Percentiles rank a stretch among this genome's conserved stretches.
These are phyloP conservation scores for Vitis riparia DNA, from an alignment of 164 flowering plant species.

Conservation along the genomic window DNA sequence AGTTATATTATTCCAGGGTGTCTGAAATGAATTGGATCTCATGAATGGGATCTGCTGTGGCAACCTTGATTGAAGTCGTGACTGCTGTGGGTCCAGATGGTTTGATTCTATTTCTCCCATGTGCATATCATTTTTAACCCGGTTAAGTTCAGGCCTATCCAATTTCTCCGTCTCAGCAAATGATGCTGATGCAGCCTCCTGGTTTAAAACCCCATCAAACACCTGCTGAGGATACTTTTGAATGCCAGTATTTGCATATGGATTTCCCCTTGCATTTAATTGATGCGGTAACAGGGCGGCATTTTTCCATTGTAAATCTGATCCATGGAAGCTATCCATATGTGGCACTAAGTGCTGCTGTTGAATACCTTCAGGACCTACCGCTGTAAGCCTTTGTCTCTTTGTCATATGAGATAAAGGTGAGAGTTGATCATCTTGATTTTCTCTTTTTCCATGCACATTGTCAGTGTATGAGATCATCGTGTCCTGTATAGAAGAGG, in stretches of 20 bases:
- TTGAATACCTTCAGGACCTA: constrained; percentile 50
- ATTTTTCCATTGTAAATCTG: constrained; percentile 73
- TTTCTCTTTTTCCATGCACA: constrained; percentile 64
- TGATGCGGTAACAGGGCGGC: constrained; percentile 55
- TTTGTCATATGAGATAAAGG: constrained; percentile 50
- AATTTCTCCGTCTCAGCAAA: constrained; percentile 58
- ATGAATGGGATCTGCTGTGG: constrained; percentile 42
- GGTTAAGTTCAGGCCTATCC: constrained; percentile 45
- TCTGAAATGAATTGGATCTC: constrained; percentile 62
- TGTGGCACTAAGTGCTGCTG: constrained; percentile 52
- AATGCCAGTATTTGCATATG: constrained; percentile 45
- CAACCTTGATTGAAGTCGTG: constrained; percentile 50
- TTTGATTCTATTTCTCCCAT: constrained; percentile 41
- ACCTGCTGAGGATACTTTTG: constrained; percentile 61
- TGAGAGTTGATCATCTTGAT: constrained; percentile 57
- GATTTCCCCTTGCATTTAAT: constrained; percentile 53
- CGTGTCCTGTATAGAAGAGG: constrained; percentile 60
- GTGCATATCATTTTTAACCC: constrained; percentile 40
- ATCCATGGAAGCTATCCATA: constrained; percentile 50
- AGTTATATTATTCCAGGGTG: constrained; percentile 64
- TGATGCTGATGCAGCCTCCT: constrained; percentile 43
- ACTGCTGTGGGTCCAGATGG: constrained; percentile 55
- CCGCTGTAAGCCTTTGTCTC: constrained; percentile 47
- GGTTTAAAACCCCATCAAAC: constrained; percentile 60
- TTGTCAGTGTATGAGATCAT: constrained; percentile 58